Percentiles rank a stretch among this genome's conserved stretches.
These are phyloP conservation scores for Colletotrichum sojae DNA, from an alignment of 2,329 filamentous ascomycete genomes.

Conservation along the genomic window DNA sequence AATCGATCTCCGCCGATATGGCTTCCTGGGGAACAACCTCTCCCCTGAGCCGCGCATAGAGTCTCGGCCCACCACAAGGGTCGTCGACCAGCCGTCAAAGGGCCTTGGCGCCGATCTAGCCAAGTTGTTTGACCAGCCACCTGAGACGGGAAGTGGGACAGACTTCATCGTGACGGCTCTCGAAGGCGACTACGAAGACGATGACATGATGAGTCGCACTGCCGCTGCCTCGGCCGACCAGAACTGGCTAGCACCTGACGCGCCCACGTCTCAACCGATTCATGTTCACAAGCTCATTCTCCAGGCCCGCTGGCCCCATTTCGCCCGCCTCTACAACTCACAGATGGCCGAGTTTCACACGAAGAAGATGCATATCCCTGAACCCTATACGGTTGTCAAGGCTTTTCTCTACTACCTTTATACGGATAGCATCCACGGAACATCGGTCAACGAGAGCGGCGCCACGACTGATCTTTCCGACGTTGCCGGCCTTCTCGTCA, in stretches of 20 bases:
- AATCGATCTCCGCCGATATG: conserved; percentile 92
- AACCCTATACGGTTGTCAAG: conserved; percentile 93
- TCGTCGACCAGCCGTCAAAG: conserved; percentile 69
- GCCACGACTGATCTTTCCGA: conserved; percentile 86
- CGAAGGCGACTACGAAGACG: conserved; percentile 80
- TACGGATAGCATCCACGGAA: conserved; percentile 86
- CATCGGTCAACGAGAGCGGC: conserved; percentile 68
- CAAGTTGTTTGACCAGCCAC: conserved; percentile 87
- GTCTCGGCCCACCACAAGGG: conserved; percentile 64
- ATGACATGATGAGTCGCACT: conserved; percentile 69
- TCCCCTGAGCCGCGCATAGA: conserved; percentile 67
- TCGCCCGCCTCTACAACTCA: conserved; percentile 89
- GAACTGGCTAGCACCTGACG: conserved; percentile 73
- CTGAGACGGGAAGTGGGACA: conserved; percentile 86
- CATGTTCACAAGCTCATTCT: conserved; percentile 96
- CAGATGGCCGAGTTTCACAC: conserved; percentile 99
- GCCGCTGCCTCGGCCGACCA: conserved; percentile 60
- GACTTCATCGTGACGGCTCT: conserved; percentile 94
- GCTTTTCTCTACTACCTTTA: conserved; percentile 98
- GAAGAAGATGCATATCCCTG: conserved; percentile 97
- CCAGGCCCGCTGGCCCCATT: conserved; percentile 96
- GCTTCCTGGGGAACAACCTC: conserved; percentile 86
- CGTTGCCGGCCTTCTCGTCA: conserved; percentile 93
- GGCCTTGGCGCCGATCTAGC: conserved; percentile 88
- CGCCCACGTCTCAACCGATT: conserved; percentile 83